A percentile compares a stretch with the other conserved stretches of the same genome.
Conservation (phyloP, 441 rosid species). For the Adansonia gregorii region DNA sequence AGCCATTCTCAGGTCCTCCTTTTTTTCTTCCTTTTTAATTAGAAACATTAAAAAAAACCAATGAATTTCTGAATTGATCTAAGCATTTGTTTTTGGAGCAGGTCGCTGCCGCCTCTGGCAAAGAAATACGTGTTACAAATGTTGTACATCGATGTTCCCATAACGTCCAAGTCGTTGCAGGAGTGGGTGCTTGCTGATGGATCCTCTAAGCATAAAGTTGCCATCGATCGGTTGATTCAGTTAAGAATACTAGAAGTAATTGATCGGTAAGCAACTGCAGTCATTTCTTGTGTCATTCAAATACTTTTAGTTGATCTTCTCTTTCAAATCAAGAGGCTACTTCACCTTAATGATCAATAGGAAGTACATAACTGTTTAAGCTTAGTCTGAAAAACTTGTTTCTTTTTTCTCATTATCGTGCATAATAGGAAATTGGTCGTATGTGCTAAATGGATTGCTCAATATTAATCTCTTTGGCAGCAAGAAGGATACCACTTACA, state of each 20-base stretch:
- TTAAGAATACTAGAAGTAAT: conserved; percentile 59
- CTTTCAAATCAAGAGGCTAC: not conserved
- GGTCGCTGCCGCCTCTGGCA: conserved; percentile 94
- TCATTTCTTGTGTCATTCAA: not conserved
- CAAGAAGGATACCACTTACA: conserved; percentile 71
- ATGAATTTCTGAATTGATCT: not conserved
- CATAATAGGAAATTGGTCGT: not conserved
- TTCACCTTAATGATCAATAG: not conserved
- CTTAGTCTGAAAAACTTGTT: not conserved
- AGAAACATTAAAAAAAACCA: not conserved
- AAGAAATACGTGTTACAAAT: conserved; percentile 86
- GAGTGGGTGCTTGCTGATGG: conserved; percentile 89
- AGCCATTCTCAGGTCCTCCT: conserved; percentile 81
- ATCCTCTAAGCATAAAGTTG: conserved; percentile 71
- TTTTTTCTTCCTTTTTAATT: not conserved
- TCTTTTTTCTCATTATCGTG: not conserved
- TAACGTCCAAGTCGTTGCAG: conserved; percentile 58
- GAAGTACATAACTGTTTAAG: not conserved
- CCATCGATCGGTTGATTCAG: conserved; percentile 79
- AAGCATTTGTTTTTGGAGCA: conserved; percentile 33
- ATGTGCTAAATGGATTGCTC: not conserved
- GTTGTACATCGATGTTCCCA: conserved; percentile 61
- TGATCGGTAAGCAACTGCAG: conserved; percentile 55
- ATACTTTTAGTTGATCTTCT: not conserved
- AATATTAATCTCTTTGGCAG: conserved; percentile 41